Evolutionary conservation across 305 asterid genomes (phyloP).

Genomic region (Nicotiana rustica): DNA sequence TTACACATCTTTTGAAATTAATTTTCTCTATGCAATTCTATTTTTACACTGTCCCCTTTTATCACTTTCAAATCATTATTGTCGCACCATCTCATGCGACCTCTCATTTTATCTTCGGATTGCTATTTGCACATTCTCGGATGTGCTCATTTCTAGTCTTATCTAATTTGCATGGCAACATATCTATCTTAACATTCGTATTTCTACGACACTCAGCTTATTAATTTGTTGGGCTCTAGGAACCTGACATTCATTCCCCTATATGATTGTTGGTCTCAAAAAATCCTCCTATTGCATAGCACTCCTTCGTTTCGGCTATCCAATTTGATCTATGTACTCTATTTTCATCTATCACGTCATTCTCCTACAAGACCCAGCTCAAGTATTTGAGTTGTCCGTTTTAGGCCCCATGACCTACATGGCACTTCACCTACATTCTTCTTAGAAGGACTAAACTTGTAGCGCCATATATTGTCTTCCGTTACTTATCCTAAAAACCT

Average conservation of each 20-base stretch:
- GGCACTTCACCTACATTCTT: neutral
- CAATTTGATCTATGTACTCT: neutral
- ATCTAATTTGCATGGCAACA: neutral
- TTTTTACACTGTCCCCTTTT: constrained; percentile 1
- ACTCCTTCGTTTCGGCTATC: neutral
- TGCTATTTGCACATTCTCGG: neutral
- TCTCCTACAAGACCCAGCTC: neutral
- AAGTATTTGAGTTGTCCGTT: neutral
- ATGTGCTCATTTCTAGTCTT: constrained; percentile 15
- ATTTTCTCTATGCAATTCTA: neutral
- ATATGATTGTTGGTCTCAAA: neutral
- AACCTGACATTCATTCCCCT: neutral
- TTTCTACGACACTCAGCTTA: neutral
- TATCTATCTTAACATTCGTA: neutral
- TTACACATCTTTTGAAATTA: neutral
- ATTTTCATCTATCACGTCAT: neutral
- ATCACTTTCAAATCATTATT: neutral
- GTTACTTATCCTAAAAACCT: neutral
- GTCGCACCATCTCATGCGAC: constrained; percentile 10
- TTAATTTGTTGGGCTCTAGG: neutral
- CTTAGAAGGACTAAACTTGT: neutral
- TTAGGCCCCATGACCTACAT: neutral
- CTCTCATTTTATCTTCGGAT: neutral
- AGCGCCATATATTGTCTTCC: neutral
- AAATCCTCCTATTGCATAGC: neutral